phyloP scores from a whole-genome alignment of 2,329 filamentous ascomycete genomes.

The Hymenoscyphus occultus region DNA sequence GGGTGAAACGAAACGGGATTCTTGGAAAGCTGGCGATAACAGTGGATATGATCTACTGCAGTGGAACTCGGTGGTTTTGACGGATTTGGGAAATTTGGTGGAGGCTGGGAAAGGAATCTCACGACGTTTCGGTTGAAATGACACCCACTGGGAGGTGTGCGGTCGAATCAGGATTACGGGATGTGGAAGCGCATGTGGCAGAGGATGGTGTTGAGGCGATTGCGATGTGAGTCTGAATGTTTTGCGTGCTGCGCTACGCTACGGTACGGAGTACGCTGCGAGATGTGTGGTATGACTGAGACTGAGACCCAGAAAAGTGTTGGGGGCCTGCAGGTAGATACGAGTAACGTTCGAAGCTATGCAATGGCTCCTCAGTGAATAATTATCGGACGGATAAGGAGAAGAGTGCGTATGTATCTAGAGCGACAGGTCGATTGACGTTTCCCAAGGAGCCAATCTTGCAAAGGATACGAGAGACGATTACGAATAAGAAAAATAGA shows the following conservation, averaged over 20 bases:
- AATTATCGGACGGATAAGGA: neutral
- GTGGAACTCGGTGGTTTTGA: conserved; percentile 11
- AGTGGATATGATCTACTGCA: conserved; percentile 16
- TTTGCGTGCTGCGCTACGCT: neutral
- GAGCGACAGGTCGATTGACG: neutral
- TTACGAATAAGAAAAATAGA: neutral
- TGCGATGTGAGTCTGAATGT: conserved; percentile 1
- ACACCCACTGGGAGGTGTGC: neutral
- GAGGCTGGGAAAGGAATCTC: conserved; percentile 2
- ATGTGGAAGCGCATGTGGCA: neutral
- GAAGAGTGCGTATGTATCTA: neutral
- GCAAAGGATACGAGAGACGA: neutral
- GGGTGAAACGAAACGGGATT: conserved; percentile 10
- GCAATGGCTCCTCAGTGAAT: neutral
- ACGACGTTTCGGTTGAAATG: neutral
- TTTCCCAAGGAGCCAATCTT: neutral
- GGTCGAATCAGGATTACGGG: neutral
- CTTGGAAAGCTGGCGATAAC: conserved; percentile 14
- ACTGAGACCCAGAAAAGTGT: conserved; percentile 3
- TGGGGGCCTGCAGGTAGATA: neutral
- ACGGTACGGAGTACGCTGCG: too few species aligned
- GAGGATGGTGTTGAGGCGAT: neutral
- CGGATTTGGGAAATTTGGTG: neutral
- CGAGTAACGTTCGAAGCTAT: neutral
- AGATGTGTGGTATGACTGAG: neutral